Evolutionary conservation across 176 grass and related monocot genomes (phyloP).

Genomic region (Typha latifolia): DNA sequence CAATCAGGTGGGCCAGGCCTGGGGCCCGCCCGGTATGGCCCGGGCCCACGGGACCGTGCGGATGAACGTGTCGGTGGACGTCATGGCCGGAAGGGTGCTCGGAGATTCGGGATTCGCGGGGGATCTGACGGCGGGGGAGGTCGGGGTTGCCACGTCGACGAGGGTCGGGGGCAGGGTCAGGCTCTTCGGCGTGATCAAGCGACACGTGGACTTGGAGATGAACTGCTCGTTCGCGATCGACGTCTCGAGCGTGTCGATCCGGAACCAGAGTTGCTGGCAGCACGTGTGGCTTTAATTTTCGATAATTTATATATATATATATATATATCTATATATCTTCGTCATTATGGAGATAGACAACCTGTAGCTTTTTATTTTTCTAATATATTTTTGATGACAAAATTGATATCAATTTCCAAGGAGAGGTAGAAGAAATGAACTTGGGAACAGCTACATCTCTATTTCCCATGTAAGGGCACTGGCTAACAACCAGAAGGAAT

Average conservation of each 20-base stretch:
- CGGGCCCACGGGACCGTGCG: conserved; percentile 32
- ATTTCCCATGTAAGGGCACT: too few species aligned
- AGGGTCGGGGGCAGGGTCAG: conserved; percentile 38
- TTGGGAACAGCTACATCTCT: too few species aligned
- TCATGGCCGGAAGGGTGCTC: conserved; percentile 34
- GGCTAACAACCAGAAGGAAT: too few species aligned
- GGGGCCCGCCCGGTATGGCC: conserved; percentile 31
- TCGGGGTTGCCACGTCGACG: conserved; percentile 44
- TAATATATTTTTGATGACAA: too few species aligned
- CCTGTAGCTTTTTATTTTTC: too few species aligned
- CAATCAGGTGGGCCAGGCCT: conserved; percentile 27
- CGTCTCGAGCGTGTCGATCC: conserved; percentile 32
- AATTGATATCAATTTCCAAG: too few species aligned
- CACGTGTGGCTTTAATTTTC: conserved; percentile 23
- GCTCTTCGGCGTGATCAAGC: conserved; percentile 32
- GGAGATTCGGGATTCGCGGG: conserved; percentile 19
- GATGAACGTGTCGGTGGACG: conserved; percentile 50
- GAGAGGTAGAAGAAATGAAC: too few species aligned
- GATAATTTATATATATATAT: too few species aligned
- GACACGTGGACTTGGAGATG: conserved; percentile 44
- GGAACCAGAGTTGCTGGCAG: conserved; percentile 40
- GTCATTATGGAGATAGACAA: too few species aligned
- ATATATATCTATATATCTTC: too few species aligned
- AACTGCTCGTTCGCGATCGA: conserved; percentile 41
- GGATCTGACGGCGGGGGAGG: conserved; percentile 25